phyloP scores from a whole-genome alignment of 2,329 filamentous ascomycete genomes.

The Alternaria alternata region DNA sequence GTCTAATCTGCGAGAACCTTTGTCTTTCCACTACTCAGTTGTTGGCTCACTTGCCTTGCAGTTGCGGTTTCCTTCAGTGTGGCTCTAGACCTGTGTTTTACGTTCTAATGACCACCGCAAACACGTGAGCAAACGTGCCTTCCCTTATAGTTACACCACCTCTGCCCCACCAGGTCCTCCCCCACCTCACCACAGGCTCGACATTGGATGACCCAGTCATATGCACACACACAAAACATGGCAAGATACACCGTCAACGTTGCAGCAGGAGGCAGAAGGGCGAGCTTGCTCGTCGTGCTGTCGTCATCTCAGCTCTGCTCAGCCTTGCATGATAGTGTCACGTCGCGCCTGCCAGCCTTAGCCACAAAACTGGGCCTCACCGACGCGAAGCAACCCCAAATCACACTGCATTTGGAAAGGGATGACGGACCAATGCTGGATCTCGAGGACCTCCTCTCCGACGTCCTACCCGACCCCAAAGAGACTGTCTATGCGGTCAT shows the following conservation, averaged over 20 bases:
- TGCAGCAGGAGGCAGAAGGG: not conserved
- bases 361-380: not conserved
- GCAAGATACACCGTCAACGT: not conserved
- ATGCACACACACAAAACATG: not conserved
- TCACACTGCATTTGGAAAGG: not conserved
- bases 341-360: not conserved
- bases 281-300: not conserved
- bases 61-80: not conserved
- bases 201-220: too few relatives aligned
- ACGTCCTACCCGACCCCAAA: not conserved
- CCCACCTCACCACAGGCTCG: too few relatives aligned
- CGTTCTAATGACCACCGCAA: not conserved
- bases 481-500: not conserved
- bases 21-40: not conserved
- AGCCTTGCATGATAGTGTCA: not conserved
- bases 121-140: not conserved
- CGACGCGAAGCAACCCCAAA: not conserved
- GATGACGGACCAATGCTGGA: not conserved
- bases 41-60: not conserved
- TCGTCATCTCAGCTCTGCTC: not conserved
- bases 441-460: not conserved
- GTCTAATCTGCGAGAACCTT: not conserved
- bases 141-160: not conserved
- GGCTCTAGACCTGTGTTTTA: not conserved
- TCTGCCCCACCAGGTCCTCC: conserved; percentile 6